Conservation (phyloP, 2,329 filamentous ascomycete genomes). For the Coniochaeta sp. region DNA sequence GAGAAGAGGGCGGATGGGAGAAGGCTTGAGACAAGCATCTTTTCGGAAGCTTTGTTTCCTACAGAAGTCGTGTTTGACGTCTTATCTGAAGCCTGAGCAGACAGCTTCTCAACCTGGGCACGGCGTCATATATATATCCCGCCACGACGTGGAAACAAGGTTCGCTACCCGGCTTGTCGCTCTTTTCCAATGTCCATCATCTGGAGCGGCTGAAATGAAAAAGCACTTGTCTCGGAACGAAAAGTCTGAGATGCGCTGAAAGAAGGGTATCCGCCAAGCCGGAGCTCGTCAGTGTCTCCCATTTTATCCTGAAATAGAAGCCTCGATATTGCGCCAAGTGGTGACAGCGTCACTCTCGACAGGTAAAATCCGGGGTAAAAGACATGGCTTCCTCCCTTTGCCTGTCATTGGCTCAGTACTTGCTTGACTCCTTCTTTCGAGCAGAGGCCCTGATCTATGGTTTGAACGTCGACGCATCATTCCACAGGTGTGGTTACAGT, state of each 20-base stretch:
- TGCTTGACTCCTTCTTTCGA: background rate
- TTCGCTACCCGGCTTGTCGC: background rate
- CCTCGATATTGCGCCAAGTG: conserved; percentile 3
- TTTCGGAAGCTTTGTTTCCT: too few species aligned
- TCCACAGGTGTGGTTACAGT: background rate
- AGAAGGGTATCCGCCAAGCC: background rate
- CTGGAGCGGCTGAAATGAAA: background rate
- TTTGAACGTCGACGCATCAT: background rate
- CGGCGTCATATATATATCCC: background rate
- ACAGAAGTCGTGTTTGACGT: too few species aligned
- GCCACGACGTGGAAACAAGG: background rate
- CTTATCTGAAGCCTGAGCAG: background rate
- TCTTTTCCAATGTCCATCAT: background rate
- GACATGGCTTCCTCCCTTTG: background rate
- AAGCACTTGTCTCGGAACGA: background rate
- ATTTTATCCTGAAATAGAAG: conserved; percentile 1
- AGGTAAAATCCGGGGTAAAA: conserved; percentile 3
- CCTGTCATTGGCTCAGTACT: background rate
- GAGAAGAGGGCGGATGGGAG: background rate
- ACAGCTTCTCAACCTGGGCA: background rate
- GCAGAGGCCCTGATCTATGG: background rate
- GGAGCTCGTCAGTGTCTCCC: background rate
- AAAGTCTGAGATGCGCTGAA: background rate
- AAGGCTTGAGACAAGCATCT: conserved; percentile 1
- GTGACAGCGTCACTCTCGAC: background rate